These are phyloP conservation scores for Russula virescens DNA, from an alignment of 768 basidiomycete genomes.

Conservation along the genomic window DNA sequence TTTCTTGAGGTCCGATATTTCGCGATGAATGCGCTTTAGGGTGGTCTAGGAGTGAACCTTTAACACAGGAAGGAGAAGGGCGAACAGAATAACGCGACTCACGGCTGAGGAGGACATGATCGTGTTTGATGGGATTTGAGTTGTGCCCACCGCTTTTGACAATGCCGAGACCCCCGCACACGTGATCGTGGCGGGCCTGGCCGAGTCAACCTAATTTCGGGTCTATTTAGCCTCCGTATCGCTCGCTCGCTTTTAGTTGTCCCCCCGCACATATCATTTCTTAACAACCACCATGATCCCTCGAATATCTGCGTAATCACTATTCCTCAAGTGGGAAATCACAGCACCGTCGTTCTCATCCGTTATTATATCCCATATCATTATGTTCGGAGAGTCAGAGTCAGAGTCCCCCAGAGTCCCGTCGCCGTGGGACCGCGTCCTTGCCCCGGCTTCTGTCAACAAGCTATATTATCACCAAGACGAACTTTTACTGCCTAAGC, in stretches of 20 bases:
- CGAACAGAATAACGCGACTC: neutral
- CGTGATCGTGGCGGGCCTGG: conserved; percentile 18
- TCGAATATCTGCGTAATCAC: conserved; percentile 44
- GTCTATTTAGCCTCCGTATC: no score
- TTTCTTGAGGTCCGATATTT: conserved; percentile 74
- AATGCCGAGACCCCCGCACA: neutral
- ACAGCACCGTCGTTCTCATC: neutral
- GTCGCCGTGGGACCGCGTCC: conserved; percentile 77
- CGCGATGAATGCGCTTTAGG: conserved; percentile 77
- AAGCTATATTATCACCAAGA: conserved; percentile 28
- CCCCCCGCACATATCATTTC: neutral
- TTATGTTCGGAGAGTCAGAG: conserved; percentile 82
- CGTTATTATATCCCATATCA: neutral
- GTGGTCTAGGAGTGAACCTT: conserved; percentile 42
- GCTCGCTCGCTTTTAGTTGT: neutral
- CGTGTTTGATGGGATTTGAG: no score
- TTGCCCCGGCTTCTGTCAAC: conserved; percentile 41
- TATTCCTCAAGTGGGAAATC: conserved; percentile 10
- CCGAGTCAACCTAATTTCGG: neutral
- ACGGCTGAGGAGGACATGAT: conserved; percentile 19
- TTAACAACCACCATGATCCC: conserved; percentile 40
- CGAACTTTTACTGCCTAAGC: conserved; percentile 45
- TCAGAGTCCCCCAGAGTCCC: conserved; percentile 75
- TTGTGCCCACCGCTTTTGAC: neutral
- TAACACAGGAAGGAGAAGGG: neutral